These are phyloP conservation scores for Boletellus deceptivus DNA, from an alignment of 1,284 basidiomycete species.

Conservation along the genomic window DNA sequence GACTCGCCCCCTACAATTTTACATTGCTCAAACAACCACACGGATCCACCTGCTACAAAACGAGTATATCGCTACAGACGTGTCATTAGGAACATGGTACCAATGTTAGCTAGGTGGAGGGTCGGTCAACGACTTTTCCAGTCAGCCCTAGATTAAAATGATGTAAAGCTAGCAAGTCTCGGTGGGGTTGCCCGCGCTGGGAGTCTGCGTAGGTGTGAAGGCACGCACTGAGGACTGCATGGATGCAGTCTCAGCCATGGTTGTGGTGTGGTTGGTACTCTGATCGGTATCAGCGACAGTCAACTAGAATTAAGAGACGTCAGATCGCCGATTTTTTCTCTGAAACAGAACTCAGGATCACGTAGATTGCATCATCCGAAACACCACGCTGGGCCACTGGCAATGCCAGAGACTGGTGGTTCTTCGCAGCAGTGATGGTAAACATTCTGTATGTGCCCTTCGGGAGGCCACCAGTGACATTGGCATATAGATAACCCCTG, in stretches of 20 bases:
- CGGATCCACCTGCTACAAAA: constrained; percentile 4
- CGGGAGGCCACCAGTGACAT: constrained; percentile 58
- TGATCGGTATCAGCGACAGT: constrained; percentile 39
- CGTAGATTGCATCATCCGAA: constrained; percentile 63
- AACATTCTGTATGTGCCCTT: constrained; percentile 57
- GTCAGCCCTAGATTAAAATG: background rate
- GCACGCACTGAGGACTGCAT: constrained; percentile 4
- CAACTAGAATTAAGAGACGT: constrained; percentile 39
- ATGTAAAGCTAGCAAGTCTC: constrained; percentile 8
- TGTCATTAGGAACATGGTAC: background rate
- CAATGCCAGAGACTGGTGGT: constrained; percentile 60
- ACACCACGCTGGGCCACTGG: constrained; percentile 58
- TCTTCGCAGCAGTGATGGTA: constrained; percentile 51
- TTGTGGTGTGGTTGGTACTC: constrained; percentile 13
- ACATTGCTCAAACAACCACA: background rate
- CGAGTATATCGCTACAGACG: constrained; percentile 11
- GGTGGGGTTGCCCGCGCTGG: background rate
- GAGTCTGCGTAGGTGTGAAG: constrained; percentile 2
- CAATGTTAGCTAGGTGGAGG: background rate
- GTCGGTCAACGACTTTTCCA: constrained; percentile 13
- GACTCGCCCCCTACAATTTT: too few relatives aligned
- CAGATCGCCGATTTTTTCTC: constrained; percentile 1
- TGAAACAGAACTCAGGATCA: constrained; percentile 31
- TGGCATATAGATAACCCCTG: constrained; percentile 52
- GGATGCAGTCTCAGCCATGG: constrained; percentile 9